Evolutionary conservation across 495 filamentous ascomycete genomes (phyloP), one percentile per base, ranked within the genome.

Genomic region (Amphirosellinia nigrospora): DNA sequence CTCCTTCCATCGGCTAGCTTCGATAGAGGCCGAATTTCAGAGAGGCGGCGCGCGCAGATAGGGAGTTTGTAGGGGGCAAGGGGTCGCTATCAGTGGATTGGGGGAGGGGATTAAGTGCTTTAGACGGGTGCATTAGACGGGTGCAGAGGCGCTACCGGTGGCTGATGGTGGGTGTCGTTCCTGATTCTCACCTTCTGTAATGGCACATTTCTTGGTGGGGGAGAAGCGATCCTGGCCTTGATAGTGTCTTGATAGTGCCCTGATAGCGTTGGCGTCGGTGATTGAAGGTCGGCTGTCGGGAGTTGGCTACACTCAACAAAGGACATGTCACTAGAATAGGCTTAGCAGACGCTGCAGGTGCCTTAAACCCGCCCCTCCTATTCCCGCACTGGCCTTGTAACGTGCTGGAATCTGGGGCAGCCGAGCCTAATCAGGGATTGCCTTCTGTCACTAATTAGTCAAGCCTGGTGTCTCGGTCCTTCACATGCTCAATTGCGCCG

Each of bases 401-500:
- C 39, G 41, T 50, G 43, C 41, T 64, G 43, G 61, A 50, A 64
- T 64, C 61, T 43, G 39, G 61, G 61, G 41, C 61, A 64, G 61
- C 16, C 16, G n/a, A 64, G 28, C 43, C 30, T 50, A 48, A 64
- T 64, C 6, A 32, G 62, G 62, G 32, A 65, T 28, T 41, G 26
- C 16, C 13, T 39, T 39, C 41, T 65, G 63, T 65, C 63, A 52
- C 63, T 65, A 45, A 65, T 53, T 53, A 64, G 61, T 50, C 61
- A 64, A 64, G 63, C 46, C 39, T n/a, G n/a, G 46, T 53, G 13
- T 52, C 63, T 65, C 63, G 63, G 63, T 53, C 63, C 46, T 65
- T 65, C 34, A 53, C 32, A 65, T 53, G 45, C 46, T 53, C 63
- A 65, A 65, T 65, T 52, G 63, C 45, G 63, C 63, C 63, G 63